Percentiles rank a stretch among this genome's conserved stretches.
These are phyloP conservation scores for Fragaria vesca DNA, from an alignment of 306 rosid species.

Conservation along the genomic window DNA sequence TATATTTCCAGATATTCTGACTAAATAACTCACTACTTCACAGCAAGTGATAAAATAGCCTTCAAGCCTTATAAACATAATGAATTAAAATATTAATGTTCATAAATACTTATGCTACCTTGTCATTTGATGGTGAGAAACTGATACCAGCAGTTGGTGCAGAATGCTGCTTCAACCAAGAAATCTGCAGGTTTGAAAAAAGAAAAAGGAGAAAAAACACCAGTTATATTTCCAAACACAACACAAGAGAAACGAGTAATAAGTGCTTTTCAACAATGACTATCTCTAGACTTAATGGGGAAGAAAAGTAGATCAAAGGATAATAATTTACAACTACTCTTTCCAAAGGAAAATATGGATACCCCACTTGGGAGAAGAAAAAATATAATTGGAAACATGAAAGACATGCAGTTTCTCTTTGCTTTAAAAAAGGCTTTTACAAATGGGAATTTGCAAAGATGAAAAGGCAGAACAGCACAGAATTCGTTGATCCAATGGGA, in stretches of 20 bases:
- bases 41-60: slow-evolving; percentile 22
- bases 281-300: not conserved
- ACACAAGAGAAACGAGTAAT: not conserved
- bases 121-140: slow-evolving; percentile 96
- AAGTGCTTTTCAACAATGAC: not conserved
- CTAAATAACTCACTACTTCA: slow-evolving; percentile 23
- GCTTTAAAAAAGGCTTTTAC: not conserved
- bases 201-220: slow-evolving; percentile 7
- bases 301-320: not conserved
- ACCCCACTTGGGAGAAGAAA: not conserved
- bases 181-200: slow-evolving; percentile 41
- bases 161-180: slow-evolving; percentile 98
- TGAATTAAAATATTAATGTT: not conserved
- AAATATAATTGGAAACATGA: not conserved
- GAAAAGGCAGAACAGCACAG: not conserved
- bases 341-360: not conserved
- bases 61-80: slow-evolving; percentile 16
- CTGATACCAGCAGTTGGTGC: slow-evolving; percentile 98
- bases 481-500: not conserved
- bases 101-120: slow-evolving; percentile 47
- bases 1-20: slow-evolving; percentile 14
- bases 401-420: not conserved
- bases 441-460: not conserved
- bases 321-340: not conserved
- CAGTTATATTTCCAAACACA: slow-evolving; percentile 13